Conservation (phyloP, 495 filamentous ascomycete species). For the Aspergillus cristatus region DNA sequence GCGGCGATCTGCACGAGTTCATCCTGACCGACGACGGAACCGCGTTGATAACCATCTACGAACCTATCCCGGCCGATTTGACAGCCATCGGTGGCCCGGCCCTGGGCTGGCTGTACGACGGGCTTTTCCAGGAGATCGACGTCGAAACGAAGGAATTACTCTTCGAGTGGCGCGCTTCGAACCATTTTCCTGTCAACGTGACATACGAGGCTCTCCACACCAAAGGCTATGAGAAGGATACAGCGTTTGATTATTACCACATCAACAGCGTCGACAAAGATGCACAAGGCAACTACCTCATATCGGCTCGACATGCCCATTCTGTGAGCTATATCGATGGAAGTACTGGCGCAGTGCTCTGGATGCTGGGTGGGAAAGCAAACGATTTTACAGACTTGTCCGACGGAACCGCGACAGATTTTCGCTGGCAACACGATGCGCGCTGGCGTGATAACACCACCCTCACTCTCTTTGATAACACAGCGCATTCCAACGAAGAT, state of each 20-base stretch:
- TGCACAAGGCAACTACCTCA: slow-evolving; percentile 38
- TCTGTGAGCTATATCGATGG: slow-evolving; percentile 30
- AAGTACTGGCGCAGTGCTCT: slow-evolving; percentile 26
- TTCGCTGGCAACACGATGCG: slow-evolving; percentile 47
- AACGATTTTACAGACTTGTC: slow-evolving; percentile 38
- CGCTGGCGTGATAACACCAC: slow-evolving; percentile 29
- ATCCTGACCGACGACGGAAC: slow-evolving; percentile 13
- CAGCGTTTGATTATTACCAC: slow-evolving; percentile 42
- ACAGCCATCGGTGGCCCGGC: slow-evolving; percentile 12
- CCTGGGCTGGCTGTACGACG: slow-evolving; percentile 25
- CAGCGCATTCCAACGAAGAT: slow-evolving; percentile 18
- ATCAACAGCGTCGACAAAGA: slow-evolving; percentile 48
- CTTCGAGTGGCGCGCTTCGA: slow-evolving; percentile 29
- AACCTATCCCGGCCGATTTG: slow-evolving; percentile 10
- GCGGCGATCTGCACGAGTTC: slow-evolving; percentile 20
- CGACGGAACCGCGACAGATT: slow-evolving; percentile 31
- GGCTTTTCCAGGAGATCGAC: slow-evolving; percentile 30
- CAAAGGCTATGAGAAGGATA: slow-evolving; percentile 8
- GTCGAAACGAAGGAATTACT: slow-evolving; percentile 22
- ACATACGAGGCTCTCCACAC: slow-evolving; percentile 7
- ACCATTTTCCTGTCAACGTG: slow-evolving; percentile 18
- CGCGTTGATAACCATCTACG: slow-evolving; percentile 13
- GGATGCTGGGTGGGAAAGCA: slow-evolving; percentile 34
- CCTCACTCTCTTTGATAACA: slow-evolving; percentile 46
- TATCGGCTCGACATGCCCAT: slow-evolving; percentile 42